Evolutionary conservation across 2,329 filamentous ascomycete genomes (phyloP).

Genomic region (Clonostachys chloroleuca): DNA sequence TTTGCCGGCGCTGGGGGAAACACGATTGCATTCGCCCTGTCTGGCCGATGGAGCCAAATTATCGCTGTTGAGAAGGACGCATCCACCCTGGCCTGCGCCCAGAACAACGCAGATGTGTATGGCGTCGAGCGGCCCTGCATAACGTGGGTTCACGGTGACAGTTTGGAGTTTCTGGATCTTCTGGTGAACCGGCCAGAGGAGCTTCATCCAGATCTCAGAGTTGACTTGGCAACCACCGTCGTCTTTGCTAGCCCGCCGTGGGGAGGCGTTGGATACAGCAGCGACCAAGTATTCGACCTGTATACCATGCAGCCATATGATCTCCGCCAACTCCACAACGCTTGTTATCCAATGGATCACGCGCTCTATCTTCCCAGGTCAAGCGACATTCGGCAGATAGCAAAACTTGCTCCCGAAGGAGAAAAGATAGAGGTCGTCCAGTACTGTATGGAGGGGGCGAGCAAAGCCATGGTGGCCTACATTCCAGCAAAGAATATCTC

Average conservation of each 20-base stretch:
- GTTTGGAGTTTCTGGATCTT: slow-evolving; percentile 66
- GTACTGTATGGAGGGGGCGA: slow-evolving; percentile 87
- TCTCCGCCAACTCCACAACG: slow-evolving; percentile 55
- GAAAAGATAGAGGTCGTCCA: slow-evolving; percentile 72
- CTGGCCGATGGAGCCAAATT: slow-evolving; percentile 73
- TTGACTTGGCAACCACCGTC: slow-evolving; percentile 35
- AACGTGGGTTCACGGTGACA: slow-evolving; percentile 83
- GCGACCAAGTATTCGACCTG: slow-evolving; percentile 73
- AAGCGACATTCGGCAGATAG: slow-evolving; percentile 77
- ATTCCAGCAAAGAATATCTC: slow-evolving; percentile 29
- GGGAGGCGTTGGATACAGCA: slow-evolving; percentile 53
- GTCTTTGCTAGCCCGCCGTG: slow-evolving; percentile 57
- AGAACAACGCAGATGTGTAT: slow-evolving; percentile 86
- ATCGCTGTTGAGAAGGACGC: slow-evolving; percentile 86
- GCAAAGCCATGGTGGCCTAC: slow-evolving; percentile 73
- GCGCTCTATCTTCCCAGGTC: slow-evolving; percentile 84
- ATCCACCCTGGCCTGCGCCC: slow-evolving; percentile 79
- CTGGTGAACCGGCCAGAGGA: slow-evolving; percentile 26
- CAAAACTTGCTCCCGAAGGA: slow-evolving; percentile 43
- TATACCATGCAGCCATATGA: slow-evolving; percentile 85
- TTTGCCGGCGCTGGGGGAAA: slow-evolving; percentile 94
- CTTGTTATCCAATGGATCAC: slow-evolving; percentile 55
- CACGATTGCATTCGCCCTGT: slow-evolving; percentile 86
- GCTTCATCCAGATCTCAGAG: slow-evolving; percentile 30
- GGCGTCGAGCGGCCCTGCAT: slow-evolving; percentile 69